Evolutionary conservation across 2,329 filamentous ascomycete genomes (phyloP).

Genomic region (Helotiales sp.): DNA sequence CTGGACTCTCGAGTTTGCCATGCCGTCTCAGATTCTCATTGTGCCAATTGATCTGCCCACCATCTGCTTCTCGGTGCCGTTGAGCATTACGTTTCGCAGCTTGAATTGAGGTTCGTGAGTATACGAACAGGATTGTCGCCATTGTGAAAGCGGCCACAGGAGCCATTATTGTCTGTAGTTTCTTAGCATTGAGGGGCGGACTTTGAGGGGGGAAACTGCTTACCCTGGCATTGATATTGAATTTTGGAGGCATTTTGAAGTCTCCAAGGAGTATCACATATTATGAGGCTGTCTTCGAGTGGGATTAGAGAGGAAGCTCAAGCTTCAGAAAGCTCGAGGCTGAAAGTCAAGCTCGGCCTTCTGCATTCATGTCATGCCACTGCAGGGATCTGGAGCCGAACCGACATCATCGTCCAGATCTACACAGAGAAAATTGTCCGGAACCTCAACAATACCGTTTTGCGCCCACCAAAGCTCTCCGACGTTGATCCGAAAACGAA

Average conservation of each 20-base stretch:
- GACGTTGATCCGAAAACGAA: too few relatives aligned
- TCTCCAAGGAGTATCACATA: not conserved
- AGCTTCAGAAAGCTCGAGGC: not conserved
- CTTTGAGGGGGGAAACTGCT: not conserved
- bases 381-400: conserved; percentile 7
- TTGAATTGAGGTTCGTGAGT: conserved; percentile 64
- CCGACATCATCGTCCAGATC: conserved; percentile 9
- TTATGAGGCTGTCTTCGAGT: not conserved
- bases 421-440: not conserved
- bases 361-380: conserved; percentile 2
- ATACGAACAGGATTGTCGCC: conserved; percentile 54
- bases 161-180: conserved; percentile 41
- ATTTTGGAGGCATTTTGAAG: conserved; percentile 29
- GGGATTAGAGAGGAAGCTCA: conserved; percentile 2
- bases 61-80: conserved; percentile 56
- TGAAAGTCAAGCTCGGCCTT: not conserved
- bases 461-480: not conserved
- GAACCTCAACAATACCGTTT: not conserved
- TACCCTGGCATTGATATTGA: conserved; percentile 30
- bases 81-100: conserved; percentile 67
- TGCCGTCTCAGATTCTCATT: conserved; percentile 55
- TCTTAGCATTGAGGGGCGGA: not conserved
- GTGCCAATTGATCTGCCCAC: conserved; percentile 53
- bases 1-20: conserved; percentile 45
- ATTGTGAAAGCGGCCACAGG: conserved; percentile 55